Evolutionary conservation across 1,284 basidiomycete genomes (phyloP).

Genomic region (Neolentinus lepideus): DNA sequence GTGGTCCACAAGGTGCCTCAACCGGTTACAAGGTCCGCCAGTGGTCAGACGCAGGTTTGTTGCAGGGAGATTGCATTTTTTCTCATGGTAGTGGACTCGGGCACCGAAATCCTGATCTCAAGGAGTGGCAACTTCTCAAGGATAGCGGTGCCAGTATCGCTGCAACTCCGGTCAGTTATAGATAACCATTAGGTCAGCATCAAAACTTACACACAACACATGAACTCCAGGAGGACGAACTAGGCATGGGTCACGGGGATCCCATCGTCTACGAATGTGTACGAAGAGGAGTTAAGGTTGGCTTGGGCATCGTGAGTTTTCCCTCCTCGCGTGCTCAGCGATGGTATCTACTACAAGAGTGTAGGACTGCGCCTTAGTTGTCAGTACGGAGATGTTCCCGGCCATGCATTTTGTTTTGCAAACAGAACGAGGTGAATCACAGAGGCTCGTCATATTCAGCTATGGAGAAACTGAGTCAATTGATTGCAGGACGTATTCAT

Average conservation of each 20-base stretch:
- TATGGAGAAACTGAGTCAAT: too few species aligned
- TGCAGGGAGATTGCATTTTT: constrained; percentile 24
- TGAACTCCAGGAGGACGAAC: constrained; percentile 20
- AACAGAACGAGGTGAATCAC: constrained; percentile 20
- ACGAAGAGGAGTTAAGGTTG: constrained; percentile 23
- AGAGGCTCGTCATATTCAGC: too few species aligned
- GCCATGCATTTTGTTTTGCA: constrained; percentile 25
- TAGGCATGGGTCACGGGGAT: constrained; percentile 27
- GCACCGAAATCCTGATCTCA: constrained; percentile 20
- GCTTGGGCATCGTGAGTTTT: constrained; percentile 21
- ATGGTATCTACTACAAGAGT: neutral
- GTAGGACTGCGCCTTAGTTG: constrained; percentile 21
- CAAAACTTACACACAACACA: too few species aligned
- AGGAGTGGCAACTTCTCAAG: constrained; percentile 23
- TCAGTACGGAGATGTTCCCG: constrained; percentile 26
- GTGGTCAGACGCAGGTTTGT: constrained; percentile 19
- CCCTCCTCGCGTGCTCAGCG: neutral
- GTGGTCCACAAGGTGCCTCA: constrained; percentile 3
- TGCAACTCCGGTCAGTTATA: constrained; percentile 16
- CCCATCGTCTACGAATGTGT: constrained; percentile 24
- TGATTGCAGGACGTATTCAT: constrained; percentile 16
- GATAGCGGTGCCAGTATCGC: constrained; percentile 21
- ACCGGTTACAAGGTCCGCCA: neutral
- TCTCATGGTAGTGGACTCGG: constrained; percentile 25
- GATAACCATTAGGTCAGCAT: too few species aligned